Conservation (phyloP, 345 rosid genomes). For the Excoecaria cochinchinensis region DNA sequence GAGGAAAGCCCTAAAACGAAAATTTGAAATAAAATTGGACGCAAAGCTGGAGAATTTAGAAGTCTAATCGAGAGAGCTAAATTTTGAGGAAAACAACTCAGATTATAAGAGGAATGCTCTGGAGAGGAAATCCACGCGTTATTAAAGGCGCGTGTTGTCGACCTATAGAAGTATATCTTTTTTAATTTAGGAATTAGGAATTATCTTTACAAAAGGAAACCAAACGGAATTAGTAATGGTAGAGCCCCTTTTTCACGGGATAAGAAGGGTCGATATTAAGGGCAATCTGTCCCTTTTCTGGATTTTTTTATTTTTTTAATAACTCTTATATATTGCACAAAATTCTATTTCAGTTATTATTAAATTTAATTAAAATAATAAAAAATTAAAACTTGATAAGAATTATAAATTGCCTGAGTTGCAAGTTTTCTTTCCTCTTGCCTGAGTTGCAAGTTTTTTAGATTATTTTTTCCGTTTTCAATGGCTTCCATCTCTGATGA, state of each 20-base stretch:
- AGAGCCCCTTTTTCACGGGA: constrained; percentile 1
- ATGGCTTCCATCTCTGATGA: no score
- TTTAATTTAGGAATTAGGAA: neutral
- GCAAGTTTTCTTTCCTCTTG: no score
- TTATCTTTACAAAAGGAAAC: neutral
- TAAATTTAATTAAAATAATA: no score
- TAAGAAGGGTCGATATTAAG: neutral
- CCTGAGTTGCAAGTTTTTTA: no score
- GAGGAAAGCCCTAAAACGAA: neutral
- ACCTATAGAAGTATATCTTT: neutral
- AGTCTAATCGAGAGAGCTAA: neutral
- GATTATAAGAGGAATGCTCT: neutral
- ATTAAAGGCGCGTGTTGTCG: neutral
- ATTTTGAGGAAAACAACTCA: neutral
- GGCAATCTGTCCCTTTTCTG: neutral
- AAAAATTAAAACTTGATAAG: no score
- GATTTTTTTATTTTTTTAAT: no score
- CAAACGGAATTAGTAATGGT: neutral
- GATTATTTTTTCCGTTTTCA: no score
- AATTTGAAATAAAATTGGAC: neutral
- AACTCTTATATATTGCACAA: no score
- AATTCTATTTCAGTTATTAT: no score
- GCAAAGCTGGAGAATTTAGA: neutral
- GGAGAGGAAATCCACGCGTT: constrained; percentile 1
- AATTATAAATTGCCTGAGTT: no score